Percentiles rank a stretch among this genome's conserved stretches.
These are phyloP conservation scores for Lepidium sativum DNA, from an alignment of 345 rosid species.

Conservation along the genomic window DNA sequence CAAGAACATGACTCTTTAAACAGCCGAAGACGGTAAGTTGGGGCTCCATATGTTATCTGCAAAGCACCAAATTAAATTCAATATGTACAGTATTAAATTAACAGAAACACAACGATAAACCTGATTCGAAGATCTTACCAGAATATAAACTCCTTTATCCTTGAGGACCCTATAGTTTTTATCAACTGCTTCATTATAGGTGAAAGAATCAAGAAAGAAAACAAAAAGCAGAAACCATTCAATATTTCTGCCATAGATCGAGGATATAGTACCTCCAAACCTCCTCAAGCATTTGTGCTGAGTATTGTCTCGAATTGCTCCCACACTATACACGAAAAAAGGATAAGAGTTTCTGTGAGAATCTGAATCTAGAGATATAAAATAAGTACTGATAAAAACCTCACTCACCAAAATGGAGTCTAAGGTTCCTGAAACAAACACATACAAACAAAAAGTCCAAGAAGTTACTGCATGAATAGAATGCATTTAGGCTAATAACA, in stretches of 20 bases:
- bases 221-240: conserved; percentile 13
- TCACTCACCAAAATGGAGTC: conserved; percentile 82
- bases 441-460: background rate
- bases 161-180: conserved; percentile 92
- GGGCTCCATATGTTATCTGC: conserved; percentile 90
- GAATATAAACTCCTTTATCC: conserved; percentile 81
- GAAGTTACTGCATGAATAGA: background rate
- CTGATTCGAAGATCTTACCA: conserved; percentile 33
- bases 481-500: background rate
- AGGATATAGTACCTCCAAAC: conserved; percentile 56
- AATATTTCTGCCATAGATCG: background rate
- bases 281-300: conserved; percentile 67
- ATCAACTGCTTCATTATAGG: conserved; percentile 91
- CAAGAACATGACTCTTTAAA: conserved; percentile 49
- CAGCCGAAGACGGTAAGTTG: conserved; percentile 49
- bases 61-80: conserved; percentile 2
- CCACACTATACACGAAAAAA: conserved; percentile 52
- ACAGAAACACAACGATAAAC: background rate
- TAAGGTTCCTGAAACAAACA: conserved; percentile 56
- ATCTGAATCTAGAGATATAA: background rate
- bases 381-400: background rate
- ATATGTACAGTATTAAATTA: background rate
- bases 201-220: conserved; percentile 61
- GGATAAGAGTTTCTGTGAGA: background rate
- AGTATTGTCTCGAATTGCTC: conserved; percentile 53